A percentile compares a stretch with the other conserved stretches of the same genome.
Conservation (phyloP, 495 filamentous ascomycete genomes). For the Sordaria brevicollis region DNA sequence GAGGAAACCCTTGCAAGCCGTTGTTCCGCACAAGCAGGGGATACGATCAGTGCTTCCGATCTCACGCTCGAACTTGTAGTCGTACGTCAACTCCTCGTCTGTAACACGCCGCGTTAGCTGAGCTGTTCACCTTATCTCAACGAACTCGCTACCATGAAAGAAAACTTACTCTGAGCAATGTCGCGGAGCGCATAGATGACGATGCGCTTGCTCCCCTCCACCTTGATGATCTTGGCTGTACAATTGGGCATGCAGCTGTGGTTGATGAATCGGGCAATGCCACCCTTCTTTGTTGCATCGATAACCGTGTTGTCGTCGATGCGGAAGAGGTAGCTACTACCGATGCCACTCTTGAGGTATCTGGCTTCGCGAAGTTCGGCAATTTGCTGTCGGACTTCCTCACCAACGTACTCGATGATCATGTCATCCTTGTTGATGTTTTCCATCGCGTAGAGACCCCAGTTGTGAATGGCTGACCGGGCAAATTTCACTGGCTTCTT, state of each 20-base stretch:
- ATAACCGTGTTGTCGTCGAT: slow-evolving; percentile 97
- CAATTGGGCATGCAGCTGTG: slow-evolving; percentile 97
- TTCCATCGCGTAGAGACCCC: slow-evolving; percentile 96
- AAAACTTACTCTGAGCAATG: slow-evolving; percentile 78
- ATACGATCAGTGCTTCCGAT: slow-evolving; percentile 91
- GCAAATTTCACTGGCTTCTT: slow-evolving; percentile 99
- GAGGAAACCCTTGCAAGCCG: slow-evolving; percentile 95
- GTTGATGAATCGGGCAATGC: slow-evolving; percentile 98
- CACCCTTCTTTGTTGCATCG: slow-evolving; percentile 95
- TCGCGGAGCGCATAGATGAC: slow-evolving; percentile 96
- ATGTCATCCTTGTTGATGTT: slow-evolving; percentile 96
- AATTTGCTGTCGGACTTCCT: slow-evolving; percentile 92
- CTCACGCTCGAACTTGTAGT: slow-evolving; percentile 99
- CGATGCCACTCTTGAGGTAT: slow-evolving; percentile 93
- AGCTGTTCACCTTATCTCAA: neutral
- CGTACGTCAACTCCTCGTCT: slow-evolving; percentile 99
- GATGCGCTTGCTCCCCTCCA: slow-evolving; percentile 97
- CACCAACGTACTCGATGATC: slow-evolving; percentile 99
- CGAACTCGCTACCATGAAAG: neutral
- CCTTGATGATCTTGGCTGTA: slow-evolving; percentile 99
- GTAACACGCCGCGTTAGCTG: slow-evolving; percentile 33
- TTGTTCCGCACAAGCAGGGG: slow-evolving; percentile 90
- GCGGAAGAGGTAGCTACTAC: slow-evolving; percentile 93
- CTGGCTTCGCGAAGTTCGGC: slow-evolving; percentile 85
- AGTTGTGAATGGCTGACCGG: slow-evolving; percentile 96